A percentile compares a stretch with the other conserved stretches of the same genome.
These are phyloP conservation scores for Boletellus ananas DNA, from an alignment of 768 basidiomycete species.

Conservation along the genomic window DNA sequence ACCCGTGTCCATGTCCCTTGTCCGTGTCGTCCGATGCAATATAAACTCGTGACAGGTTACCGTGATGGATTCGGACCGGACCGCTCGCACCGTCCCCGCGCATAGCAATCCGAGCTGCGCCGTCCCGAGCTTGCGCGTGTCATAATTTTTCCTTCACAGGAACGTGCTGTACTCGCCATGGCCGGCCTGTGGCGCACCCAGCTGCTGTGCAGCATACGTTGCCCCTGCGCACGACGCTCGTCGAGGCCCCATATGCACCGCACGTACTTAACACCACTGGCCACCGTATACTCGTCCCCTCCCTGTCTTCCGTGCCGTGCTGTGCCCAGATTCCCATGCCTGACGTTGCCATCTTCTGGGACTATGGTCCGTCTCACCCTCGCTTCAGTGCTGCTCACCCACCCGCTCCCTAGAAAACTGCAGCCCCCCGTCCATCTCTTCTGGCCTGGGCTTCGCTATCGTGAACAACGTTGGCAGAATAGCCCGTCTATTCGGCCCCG, in stretches of 20 bases:
- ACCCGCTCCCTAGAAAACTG: constrained; percentile 28
- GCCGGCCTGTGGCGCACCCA: constrained; percentile 16
- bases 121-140: neutral
- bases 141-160: constrained; percentile 6
- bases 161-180: constrained; percentile 16
- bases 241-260: neutral
- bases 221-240: constrained; percentile 4
- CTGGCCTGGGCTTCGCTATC: constrained; percentile 38
- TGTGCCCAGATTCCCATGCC: constrained; percentile 29
- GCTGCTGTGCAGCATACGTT: constrained; percentile 12
- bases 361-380: constrained; percentile 28
- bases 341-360: constrained; percentile 43
- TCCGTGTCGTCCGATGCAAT: constrained; percentile 15
- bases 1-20: constrained; percentile 10
- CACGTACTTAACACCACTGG: constrained; percentile 11
- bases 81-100: neutral
- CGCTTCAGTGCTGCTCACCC: neutral
- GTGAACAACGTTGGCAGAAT: constrained; percentile 42
- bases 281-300: constrained; percentile 22
- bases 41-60: constrained; percentile 8
- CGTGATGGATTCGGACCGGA: neutral
- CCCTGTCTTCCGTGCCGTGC: constrained; percentile 5
- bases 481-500: constrained; percentile 45
- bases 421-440: constrained; percentile 27
- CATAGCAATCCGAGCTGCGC: neutral